Percentiles rank a stretch among this genome's conserved stretches.
Conservation (phyloP, 352 stramenopile species). For the Phytopythium delawarense region DNA sequence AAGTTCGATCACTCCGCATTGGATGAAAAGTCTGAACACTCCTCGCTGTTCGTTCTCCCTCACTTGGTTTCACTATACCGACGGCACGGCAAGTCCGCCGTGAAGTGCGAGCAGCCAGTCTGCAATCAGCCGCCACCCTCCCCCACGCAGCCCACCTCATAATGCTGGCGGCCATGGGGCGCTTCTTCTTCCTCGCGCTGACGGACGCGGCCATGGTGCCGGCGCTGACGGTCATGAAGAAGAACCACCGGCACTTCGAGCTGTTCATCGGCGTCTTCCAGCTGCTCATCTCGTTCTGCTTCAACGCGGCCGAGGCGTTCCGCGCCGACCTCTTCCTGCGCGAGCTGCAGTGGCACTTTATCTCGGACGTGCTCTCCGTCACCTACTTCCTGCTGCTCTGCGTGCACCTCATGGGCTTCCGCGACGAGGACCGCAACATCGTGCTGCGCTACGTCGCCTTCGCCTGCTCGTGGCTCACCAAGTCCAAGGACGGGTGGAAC, state of each 20-base stretch:
- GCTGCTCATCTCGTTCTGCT: constrained; percentile 73
- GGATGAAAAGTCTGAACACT: not conserved
- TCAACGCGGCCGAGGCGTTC: constrained; percentile 79
- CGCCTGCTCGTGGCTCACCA: constrained; percentile 79
- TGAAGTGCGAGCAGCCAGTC: not conserved
- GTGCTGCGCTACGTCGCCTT: constrained; percentile 83
- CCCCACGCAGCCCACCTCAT: not conserved
- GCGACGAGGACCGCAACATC: constrained; percentile 82
- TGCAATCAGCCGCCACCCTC: not conserved
- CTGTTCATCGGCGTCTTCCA: constrained; percentile 86
- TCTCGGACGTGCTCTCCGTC: constrained; percentile 84
- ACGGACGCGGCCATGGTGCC: constrained; percentile 74
- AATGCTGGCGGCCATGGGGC: constrained; percentile 42
- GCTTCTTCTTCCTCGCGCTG: constrained; percentile 69
- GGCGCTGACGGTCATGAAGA: constrained; percentile 72
- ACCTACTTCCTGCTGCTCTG: constrained; percentile 83
- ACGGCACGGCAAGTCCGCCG: not conserved
- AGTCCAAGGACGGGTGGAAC: constrained; percentile 81
- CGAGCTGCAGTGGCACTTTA: constrained; percentile 81
- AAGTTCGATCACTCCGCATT: too few species aligned
- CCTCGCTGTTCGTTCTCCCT: not conserved
- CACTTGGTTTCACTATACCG: not conserved
- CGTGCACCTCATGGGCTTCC: constrained; percentile 82
- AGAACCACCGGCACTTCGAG: constrained; percentile 86
- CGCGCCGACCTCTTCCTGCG: constrained; percentile 59